Percentiles rank a stretch among this genome's conserved stretches.
phyloP scores from a whole-genome alignment of 768 basidiomycete species.

The Amanita phalloides region DNA sequence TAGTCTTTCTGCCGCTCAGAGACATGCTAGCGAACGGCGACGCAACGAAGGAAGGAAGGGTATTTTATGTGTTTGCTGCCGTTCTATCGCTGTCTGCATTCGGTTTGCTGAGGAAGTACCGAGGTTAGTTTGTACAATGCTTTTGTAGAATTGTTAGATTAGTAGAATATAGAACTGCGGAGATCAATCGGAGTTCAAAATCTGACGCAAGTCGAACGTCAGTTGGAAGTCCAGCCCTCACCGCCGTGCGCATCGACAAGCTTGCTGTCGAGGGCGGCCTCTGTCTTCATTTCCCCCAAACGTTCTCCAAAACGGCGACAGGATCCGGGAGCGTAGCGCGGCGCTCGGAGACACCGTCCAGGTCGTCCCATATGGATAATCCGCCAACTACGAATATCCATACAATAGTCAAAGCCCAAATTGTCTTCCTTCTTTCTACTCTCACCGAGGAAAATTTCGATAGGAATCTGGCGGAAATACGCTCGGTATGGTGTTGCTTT shows the following conservation, averaged over 20 bases:
- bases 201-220: constrained; percentile 1
- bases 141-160: too few species aligned
- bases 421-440: constrained; percentile 93
- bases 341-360: constrained; percentile 68
- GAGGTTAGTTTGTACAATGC: constrained; percentile 14
- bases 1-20: constrained; percentile 78
- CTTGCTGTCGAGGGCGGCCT: constrained; percentile 32
- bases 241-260: constrained; percentile 30
- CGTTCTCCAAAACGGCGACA: constrained; percentile 58
- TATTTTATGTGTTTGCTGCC: constrained; percentile 78
- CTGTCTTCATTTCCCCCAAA: constrained; percentile 23
- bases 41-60: constrained; percentile 61
- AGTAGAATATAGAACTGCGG: background rate
- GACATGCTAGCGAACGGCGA: constrained; percentile 58
- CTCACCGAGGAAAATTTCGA: constrained; percentile 97
- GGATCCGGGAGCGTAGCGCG: constrained; percentile 56
- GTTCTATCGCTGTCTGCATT: constrained; percentile 34
- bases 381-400: constrained; percentile 80
- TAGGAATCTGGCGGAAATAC: constrained; percentile 88
- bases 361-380: constrained; percentile 84
- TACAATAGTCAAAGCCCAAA: constrained; percentile 93
- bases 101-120: constrained; percentile 28
- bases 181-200: constrained; percentile 22
- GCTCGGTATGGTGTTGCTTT: constrained; percentile 55
- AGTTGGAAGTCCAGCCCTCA: constrained; percentile 16